phyloP scores from a whole-genome alignment of 441 rosid genomes.

The Melastoma candidum region DNA sequence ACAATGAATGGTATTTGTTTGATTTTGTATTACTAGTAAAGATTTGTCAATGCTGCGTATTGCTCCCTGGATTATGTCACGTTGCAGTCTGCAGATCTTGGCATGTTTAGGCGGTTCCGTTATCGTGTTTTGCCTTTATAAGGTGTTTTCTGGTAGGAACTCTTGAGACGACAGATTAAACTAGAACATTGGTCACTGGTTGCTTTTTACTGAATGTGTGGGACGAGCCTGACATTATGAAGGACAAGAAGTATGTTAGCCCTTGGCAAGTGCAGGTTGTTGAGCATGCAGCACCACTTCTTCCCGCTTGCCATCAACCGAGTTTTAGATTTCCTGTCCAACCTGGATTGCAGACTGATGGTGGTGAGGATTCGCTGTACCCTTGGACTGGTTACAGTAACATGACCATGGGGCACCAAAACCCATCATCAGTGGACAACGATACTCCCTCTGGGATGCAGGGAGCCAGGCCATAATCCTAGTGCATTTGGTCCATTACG shows the following conservation, averaged over 20 bases:
- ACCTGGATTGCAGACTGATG: constrained; percentile 35
- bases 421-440: constrained; percentile 38
- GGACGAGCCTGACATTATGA: constrained; percentile 85
- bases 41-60: too few relatives aligned
- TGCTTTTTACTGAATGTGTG: constrained; percentile 44
- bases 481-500: constrained; percentile 32
- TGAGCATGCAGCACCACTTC: constrained; percentile 33
- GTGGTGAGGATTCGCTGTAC: constrained; percentile 36
- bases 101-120: too few relatives aligned
- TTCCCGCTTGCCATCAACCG: constrained; percentile 37
- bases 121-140: too few relatives aligned
- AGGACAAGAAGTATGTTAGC: constrained; percentile 56
- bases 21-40: not conserved
- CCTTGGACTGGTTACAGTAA: constrained; percentile 34
- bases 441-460: constrained; percentile 95
- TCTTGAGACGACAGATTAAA: too few relatives aligned
- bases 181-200: not conserved
- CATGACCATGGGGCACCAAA: constrained; percentile 35
- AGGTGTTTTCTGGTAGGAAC: too few relatives aligned
- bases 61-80: too few relatives aligned
- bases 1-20: not conserved
- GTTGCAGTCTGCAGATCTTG: too few relatives aligned
- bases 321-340: constrained; percentile 42
- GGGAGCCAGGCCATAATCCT: constrained; percentile 97
- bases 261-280: constrained; percentile 84